Conservation (phyloP, 2,329 filamentous ascomycete species). For the Monosporascus sp. region DNA sequence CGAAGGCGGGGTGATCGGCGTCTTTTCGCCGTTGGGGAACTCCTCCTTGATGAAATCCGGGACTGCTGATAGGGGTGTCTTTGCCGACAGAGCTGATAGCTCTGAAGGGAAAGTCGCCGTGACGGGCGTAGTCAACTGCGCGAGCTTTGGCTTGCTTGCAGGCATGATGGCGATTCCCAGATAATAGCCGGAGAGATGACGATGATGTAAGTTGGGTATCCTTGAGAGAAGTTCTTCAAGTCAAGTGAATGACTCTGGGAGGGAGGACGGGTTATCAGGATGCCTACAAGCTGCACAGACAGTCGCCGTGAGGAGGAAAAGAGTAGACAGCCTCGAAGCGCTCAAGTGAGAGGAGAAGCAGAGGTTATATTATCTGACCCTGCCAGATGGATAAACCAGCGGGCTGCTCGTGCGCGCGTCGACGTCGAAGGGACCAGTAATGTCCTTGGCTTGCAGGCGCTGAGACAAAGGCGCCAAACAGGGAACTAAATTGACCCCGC, state of each 20-base stretch:
- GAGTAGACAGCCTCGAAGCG: constrained; percentile 31
- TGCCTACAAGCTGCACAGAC: constrained; percentile 33
- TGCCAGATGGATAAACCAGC: constrained; percentile 6
- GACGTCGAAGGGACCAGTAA: constrained; percentile 7
- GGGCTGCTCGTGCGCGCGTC: neutral
- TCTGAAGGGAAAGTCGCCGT: constrained; percentile 58
- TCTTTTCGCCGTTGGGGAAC: constrained; percentile 57
- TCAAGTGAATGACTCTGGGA: constrained; percentile 40
- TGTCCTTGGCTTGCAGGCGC: constrained; percentile 13
- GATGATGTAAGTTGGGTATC: constrained; percentile 8
- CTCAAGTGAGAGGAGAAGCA: constrained; percentile 16
- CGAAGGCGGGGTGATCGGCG: constrained; percentile 82
- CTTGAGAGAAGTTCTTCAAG: constrained; percentile 25
- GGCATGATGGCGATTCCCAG: constrained; percentile 37
- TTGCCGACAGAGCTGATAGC: constrained; percentile 57
- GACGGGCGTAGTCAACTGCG: constrained; percentile 57
- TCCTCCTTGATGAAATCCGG: constrained; percentile 62
- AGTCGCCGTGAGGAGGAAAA: constrained; percentile 27
- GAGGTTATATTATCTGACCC: constrained; percentile 29
- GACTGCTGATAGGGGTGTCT: constrained; percentile 62
- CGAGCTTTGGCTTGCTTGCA: constrained; percentile 52
- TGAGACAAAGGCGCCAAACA: constrained; percentile 28
- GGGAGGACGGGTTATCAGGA: constrained; percentile 14
- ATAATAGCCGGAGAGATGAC: constrained; percentile 3
- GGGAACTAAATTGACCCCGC: constrained; percentile 20